phyloP scores from a whole-genome alignment of 2,329 filamentous ascomycete species.

The Colletotrichum tofieldiae region DNA sequence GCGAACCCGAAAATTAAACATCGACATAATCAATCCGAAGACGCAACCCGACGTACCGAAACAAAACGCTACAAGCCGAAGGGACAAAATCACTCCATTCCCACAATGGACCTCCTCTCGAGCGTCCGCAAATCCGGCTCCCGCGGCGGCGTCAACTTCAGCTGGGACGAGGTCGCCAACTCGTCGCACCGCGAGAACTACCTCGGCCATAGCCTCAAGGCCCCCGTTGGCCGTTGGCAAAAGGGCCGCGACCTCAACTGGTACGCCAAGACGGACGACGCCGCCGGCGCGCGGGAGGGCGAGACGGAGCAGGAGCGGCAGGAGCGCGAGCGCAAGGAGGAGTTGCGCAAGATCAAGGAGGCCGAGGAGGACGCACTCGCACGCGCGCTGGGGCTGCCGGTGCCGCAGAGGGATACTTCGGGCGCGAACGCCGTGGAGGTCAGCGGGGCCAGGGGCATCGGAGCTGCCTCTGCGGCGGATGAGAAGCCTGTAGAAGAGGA shows the following conservation, averaged over 20 bases:
- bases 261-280: slow-evolving; percentile 72
- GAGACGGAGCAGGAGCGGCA: slow-evolving; percentile 73
- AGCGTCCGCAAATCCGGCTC: slow-evolving; percentile 93
- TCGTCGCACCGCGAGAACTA: slow-evolving; percentile 91
- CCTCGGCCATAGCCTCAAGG: slow-evolving; percentile 92
- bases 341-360: slow-evolving; percentile 87
- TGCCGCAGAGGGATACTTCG: slow-evolving; percentile 72
- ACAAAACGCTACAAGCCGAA: not conserved
- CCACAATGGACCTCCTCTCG: slow-evolving; percentile 89
- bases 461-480: slow-evolving; percentile 45
- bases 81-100: not conserved
- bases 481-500: slow-evolving; percentile 45
- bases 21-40: not conserved
- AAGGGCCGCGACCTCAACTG: slow-evolving; percentile 78
- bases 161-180: slow-evolving; percentile 93
- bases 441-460: slow-evolving; percentile 57
- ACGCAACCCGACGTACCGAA: not conserved
- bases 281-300: slow-evolving; percentile 61
- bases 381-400: slow-evolving; percentile 84
- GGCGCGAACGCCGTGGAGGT: slow-evolving; percentile 80
- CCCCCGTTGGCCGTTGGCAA: slow-evolving; percentile 93
- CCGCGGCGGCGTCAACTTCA: slow-evolving; percentile 94
- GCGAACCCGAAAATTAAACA: not conserved
- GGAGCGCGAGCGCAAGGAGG: slow-evolving; percentile 78
- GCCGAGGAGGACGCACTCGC: slow-evolving; percentile 94